Evolutionary conservation across 129 eudicot species (phyloP).

Genomic region (Chrysanthemum makinoi): DNA sequence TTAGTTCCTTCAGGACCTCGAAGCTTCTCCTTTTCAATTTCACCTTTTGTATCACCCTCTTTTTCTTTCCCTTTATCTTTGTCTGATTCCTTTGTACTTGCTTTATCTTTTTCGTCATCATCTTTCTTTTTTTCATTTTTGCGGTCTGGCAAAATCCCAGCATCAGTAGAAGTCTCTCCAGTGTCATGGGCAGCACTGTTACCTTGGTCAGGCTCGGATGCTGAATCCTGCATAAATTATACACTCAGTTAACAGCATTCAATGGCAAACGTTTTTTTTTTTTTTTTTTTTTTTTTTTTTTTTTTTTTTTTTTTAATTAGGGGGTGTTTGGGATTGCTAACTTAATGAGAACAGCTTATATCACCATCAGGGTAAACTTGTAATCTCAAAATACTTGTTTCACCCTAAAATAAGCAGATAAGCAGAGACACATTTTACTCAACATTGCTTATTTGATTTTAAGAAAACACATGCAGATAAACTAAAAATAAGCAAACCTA

Average conservation of each 20-base stretch:
- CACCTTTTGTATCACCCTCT: slow-evolving; percentile 60
- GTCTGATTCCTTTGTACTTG: slow-evolving; percentile 44
- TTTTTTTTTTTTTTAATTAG: too few species aligned
- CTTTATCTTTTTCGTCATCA: slow-evolving; percentile 69
- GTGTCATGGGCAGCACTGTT: slow-evolving; percentile 47
- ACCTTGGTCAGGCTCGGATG: slow-evolving; percentile 64
- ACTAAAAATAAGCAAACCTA: too few species aligned
- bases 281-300: too few species aligned
- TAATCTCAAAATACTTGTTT: too few species aligned
- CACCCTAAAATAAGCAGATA: too few species aligned
- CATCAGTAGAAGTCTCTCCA: slow-evolving; percentile 53
- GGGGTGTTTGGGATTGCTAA: too few species aligned
- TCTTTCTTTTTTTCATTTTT: slow-evolving; percentile 69
- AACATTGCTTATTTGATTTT: too few species aligned
- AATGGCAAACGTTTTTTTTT: not conserved
- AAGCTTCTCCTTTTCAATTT: slow-evolving; percentile 75
- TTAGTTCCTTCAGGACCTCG: slow-evolving; percentile 95
- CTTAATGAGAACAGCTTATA: too few species aligned
- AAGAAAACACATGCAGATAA: too few species aligned
- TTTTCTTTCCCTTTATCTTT: slow-evolving; percentile 76
- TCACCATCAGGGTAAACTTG: too few species aligned
- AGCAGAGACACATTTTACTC: too few species aligned
- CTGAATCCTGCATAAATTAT: slow-evolving; percentile 45
- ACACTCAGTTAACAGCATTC: not conserved
- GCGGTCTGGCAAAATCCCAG: slow-evolving; percentile 46